phyloP scores from a whole-genome alignment of 192 early-diverging fungal species.

The Mycoemilia scoparia region DNA sequence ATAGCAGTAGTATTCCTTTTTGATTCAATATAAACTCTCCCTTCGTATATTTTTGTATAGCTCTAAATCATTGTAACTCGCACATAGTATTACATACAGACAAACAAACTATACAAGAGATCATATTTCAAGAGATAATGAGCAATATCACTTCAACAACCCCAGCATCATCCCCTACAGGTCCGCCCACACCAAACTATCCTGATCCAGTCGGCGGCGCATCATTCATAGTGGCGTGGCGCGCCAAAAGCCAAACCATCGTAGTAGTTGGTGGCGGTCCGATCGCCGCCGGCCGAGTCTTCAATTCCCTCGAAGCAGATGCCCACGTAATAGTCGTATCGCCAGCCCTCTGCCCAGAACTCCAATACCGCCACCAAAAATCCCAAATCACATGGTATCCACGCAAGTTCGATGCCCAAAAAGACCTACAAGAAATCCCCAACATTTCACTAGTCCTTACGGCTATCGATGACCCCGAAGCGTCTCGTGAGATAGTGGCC shows the following conservation, averaged over 20 bases:
- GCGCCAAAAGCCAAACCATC: constrained; percentile 49
- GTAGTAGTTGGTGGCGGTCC: constrained; percentile 80
- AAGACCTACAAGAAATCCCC: constrained; percentile 21
- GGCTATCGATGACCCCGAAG: constrained; percentile 51
- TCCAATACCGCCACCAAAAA: constrained; percentile 35
- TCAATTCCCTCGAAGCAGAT: constrained; percentile 62
- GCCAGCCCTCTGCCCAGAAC: constrained; percentile 45
- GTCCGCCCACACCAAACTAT: not conserved
- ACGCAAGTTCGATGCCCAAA: constrained; percentile 29
- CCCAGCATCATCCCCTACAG: no score
- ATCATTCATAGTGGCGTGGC: constrained; percentile 71
- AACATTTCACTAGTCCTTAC: constrained; percentile 43
- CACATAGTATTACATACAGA: no score
- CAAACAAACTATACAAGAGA: no score
- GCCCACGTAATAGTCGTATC: constrained; percentile 62
- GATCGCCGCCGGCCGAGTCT: constrained; percentile 67
- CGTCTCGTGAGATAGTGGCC: constrained; percentile 45
- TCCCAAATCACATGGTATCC: constrained; percentile 33
- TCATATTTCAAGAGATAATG: no score
- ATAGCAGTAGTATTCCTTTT: no score
- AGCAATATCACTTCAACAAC: no score
- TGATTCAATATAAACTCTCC: no score
- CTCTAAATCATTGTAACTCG: no score
- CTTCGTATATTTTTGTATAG: no score
- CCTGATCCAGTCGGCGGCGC: constrained; percentile 38